Base-by-base conservation (phyloP, 352 stramenopile species). In the Globisporangium acanthophoron region DNA sequence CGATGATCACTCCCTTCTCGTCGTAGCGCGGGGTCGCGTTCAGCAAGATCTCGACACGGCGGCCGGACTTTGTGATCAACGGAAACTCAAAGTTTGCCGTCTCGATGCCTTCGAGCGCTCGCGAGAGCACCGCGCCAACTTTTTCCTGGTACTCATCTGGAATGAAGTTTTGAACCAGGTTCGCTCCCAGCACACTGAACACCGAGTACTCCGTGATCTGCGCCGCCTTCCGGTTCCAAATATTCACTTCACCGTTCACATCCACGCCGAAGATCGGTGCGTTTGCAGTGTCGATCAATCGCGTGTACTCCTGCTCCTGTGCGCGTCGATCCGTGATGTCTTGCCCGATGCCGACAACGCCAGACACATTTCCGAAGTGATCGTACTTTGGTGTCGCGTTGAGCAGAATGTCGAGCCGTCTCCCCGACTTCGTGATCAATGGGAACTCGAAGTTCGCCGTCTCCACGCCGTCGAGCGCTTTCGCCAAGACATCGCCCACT, bases 81-180 rank as follows among this genome's bases (percentile, higher is more conserved):
- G 82, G 84, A 58, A 96, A 92, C 62, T 96, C 84, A 50, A 94
- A 96, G 51, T 94, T 93, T 16, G 83, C 84, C 0, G 83, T 91
- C 40, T 81, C 80, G 21, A 78, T 58, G 9, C 81, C 85, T 37
- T 79, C 66, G 35, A 81, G 71, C 0, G 82, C 82, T 54, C 88
- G 83, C 7, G 66, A 73, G 41, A 95, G 72, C 4, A 93, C 82
- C 51, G 79, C 64, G 5, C 70, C 72, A 12, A 95, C 82, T 5
- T 69, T 70, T 7, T 61, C 61, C 13, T 83, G 76, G 55, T 88
- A 88, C 44, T 96, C 74, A 5, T 78, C 61, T 0, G 79, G 78
- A 62, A 98, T 96, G 61, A 97, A 97, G 35, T 87, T 76, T n/a
- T 96, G 74, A 12, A 98, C 87, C 5, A 98, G 63, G 7, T 85